Conservation (phyloP, 176 grass and related monocot genomes). For the Hsuehochloa calcarea region DNA sequence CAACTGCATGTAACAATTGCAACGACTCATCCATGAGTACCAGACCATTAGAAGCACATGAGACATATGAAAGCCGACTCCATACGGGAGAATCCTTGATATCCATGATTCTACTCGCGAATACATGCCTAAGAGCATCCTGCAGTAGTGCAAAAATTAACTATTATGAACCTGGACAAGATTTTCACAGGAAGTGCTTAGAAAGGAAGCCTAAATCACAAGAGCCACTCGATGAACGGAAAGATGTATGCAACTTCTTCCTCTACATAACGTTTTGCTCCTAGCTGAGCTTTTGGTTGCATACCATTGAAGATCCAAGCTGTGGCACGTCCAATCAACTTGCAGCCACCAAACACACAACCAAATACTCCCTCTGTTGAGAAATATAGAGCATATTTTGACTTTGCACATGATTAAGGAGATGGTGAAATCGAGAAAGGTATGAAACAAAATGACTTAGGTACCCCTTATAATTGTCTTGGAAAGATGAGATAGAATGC, state of each 20-base stretch:
- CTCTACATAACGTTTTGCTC: background rate
- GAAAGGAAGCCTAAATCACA: background rate
- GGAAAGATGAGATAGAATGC: too few species aligned
- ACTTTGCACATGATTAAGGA: too few species aligned
- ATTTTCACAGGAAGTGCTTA: background rate
- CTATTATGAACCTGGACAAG: constrained; percentile 16
- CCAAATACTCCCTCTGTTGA: background rate
- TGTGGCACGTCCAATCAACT: constrained; percentile 2
- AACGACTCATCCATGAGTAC: constrained; percentile 95
- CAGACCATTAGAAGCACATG: constrained; percentile 81
- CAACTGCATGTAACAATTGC: constrained; percentile 75
- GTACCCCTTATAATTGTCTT: too few species aligned
- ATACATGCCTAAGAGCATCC: constrained; percentile 98
- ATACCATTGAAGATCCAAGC: background rate
- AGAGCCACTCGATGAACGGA: background rate
- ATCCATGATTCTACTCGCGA: constrained; percentile 84
- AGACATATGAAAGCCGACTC: constrained; percentile 76
- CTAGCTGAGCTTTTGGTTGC: constrained; percentile 23
- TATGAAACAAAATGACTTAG: too few species aligned
- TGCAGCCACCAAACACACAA: constrained; percentile 8
- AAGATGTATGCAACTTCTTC: constrained; percentile 13
- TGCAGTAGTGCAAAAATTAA: constrained; percentile 36
- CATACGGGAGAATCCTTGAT: constrained; percentile 86
- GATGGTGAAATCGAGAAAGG: too few species aligned
- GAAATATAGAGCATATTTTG: too few species aligned